Conservation (phyloP, 2,329 filamentous ascomycete genomes). For the Penicillium italicum region DNA sequence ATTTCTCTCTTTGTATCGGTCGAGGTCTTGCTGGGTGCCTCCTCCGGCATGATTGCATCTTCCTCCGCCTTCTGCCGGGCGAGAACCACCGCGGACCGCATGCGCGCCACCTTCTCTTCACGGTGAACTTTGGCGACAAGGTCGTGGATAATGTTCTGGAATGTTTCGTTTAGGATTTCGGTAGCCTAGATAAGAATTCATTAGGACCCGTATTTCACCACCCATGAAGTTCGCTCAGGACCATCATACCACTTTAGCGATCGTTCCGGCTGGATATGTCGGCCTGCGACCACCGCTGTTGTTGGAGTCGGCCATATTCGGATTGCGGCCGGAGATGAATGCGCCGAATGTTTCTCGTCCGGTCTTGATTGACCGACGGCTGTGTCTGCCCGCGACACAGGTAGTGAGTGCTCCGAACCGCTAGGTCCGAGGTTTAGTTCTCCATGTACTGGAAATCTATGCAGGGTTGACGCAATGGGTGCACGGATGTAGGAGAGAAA, state of each 20-base stretch:
- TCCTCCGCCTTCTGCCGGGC: conserved; percentile 45
- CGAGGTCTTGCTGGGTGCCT: conserved; percentile 32
- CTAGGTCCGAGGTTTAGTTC: conserved; percentile 22
- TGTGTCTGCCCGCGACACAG: conserved; percentile 25
- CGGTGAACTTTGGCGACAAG: conserved; percentile 57
- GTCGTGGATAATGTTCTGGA: conserved; percentile 60
- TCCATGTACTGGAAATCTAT: conserved; percentile 26
- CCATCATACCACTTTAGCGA: conserved; percentile 41
- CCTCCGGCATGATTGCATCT: conserved; percentile 32
- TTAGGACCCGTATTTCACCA: background rate
- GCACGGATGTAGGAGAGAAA: conserved; percentile 14
- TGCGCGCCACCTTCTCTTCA: conserved; percentile 58
- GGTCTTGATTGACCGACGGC: conserved; percentile 17
- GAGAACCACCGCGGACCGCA: conserved; percentile 49
- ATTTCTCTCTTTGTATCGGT: conserved; percentile 32
- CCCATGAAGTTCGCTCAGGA: background rate
- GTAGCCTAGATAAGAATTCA: conserved; percentile 5
- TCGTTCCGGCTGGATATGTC: conserved; percentile 36
- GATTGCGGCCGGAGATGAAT: conserved; percentile 12
- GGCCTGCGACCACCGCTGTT: conserved; percentile 27
- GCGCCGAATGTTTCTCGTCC: conserved; percentile 7
- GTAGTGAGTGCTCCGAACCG: conserved; percentile 19
- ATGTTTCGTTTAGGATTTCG: conserved; percentile 54
- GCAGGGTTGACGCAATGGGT: conserved; percentile 18
- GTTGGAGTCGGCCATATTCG: conserved; percentile 34